These are phyloP conservation scores for Ascodesmis nigricans DNA, from an alignment of 495 filamentous ascomycete genomes.

Conservation along the genomic window DNA sequence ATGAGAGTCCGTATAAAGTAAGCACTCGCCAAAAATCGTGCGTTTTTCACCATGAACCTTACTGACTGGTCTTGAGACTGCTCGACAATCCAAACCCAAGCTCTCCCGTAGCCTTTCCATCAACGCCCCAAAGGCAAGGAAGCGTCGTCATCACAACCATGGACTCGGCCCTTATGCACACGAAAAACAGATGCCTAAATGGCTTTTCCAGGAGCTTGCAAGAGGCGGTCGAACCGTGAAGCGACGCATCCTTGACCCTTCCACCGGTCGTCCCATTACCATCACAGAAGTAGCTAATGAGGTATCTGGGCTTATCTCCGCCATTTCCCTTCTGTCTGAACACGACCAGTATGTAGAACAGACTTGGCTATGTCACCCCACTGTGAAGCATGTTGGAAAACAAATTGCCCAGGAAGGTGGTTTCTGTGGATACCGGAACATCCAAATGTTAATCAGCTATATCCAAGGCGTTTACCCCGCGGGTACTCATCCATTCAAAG, in stretches of 20 bases:
- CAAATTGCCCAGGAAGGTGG: constrained; percentile 56
- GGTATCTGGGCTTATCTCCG: constrained; percentile 43
- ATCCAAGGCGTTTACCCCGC: constrained; percentile 35
- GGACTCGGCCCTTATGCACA: constrained; percentile 73
- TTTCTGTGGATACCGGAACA: constrained; percentile 96
- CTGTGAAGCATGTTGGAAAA: constrained; percentile 61
- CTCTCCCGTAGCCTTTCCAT: too few species aligned
- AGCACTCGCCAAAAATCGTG: too few species aligned
- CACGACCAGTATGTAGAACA: constrained; percentile 39
- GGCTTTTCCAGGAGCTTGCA: constrained; percentile 48
- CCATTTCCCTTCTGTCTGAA: constrained; percentile 48
- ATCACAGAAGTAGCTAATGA: constrained; percentile 36
- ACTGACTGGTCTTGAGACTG: too few species aligned
- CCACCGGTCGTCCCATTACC: constrained; percentile 29
- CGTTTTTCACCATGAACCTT: too few species aligned
- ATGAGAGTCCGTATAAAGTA: too few species aligned
- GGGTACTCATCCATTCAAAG: constrained; percentile 37
- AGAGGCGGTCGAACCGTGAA: constrained; percentile 36
- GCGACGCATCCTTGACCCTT: constrained; percentile 30
- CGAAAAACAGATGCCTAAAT: constrained; percentile 71
- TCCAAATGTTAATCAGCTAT: constrained; percentile 79
- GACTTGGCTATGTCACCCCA: constrained; percentile 61
- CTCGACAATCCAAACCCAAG: too few species aligned
- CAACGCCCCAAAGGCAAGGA: too few species aligned
- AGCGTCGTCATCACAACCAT: too few species aligned